Evolutionary conservation across 2,329 filamentous ascomycete genomes (phyloP).

Genomic region (Nothophaeocryptopus gaeumannii): DNA sequence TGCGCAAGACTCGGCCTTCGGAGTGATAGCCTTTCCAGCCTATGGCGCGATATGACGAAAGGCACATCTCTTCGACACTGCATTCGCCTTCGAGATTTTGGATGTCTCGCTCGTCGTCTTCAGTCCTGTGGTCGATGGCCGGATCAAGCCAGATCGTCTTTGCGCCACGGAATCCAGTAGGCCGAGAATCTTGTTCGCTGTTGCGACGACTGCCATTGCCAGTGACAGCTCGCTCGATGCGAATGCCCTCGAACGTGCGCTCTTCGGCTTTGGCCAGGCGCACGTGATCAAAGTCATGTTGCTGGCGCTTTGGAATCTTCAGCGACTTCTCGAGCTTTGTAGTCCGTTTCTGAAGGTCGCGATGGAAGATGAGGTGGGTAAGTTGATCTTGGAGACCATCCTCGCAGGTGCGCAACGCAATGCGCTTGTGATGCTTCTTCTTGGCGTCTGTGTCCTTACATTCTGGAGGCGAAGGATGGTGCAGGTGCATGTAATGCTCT

Average conservation of each 20-base stretch:
- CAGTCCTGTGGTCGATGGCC: conserved; percentile 7
- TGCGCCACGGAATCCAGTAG: conserved; percentile 46
- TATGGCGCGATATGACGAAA: conserved; percentile 75
- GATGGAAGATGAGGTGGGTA: conserved; percentile 89
- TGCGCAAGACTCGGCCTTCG: conserved; percentile 89
- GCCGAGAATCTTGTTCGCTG: conserved; percentile 35
- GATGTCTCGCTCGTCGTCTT: neutral
- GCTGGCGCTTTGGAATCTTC: conserved; percentile 76
- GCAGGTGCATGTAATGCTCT: conserved; percentile 84
- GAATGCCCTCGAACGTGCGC: conserved; percentile 72
- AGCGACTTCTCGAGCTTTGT: conserved; percentile 82
- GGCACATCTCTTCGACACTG: conserved; percentile 89
- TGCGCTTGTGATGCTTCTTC: conserved; percentile 78
- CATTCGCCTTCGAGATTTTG: conserved; percentile 60
- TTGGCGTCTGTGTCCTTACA: conserved; percentile 56
- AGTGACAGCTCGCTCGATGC: conserved; percentile 52
- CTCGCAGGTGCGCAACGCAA: conserved; percentile 79
- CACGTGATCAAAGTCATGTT: conserved; percentile 91
- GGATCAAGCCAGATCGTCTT: conserved; percentile 88
- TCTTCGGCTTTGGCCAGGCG: conserved; percentile 72
- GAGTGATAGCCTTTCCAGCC: conserved; percentile 95
- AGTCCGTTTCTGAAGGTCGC: conserved; percentile 92
- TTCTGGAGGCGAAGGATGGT: conserved; percentile 47
- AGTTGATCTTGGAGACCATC: conserved; percentile 79
- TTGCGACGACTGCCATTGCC: conserved; percentile 24